Base-by-base conservation (phyloP, 176 grass and related monocot species). In the Calamus simplicifolius region DNA sequence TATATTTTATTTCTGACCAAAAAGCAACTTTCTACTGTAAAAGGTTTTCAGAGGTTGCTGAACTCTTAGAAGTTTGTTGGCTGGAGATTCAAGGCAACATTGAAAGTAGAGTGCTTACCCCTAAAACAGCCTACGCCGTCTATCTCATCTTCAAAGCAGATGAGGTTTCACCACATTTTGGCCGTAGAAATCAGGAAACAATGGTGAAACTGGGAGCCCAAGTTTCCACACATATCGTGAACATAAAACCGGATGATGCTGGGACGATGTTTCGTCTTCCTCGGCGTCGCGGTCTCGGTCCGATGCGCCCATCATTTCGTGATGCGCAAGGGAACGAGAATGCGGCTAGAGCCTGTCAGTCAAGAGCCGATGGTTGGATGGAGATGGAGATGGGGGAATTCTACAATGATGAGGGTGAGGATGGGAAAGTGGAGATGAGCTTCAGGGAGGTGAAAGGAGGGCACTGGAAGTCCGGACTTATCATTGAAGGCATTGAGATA, bases 341-440 rank as follows among this genome's bases (percentile, higher is more conserved):
- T 10, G 51, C 2, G 25, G 18, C 18, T 18, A 25, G 65, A 16
- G 18, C 49, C 4, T 65, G 66, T 15, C 12, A 17, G 21, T 4
- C 49, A 6, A 73, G 72, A 59, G 50, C 31, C 4, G 82, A 76
- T 18, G 77, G 82, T 0, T 85, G 82, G 77, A 60, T 80, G 82
- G 82, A 85, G 72, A 17, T 76, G 10, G 72, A 68, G 56, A 23
- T 85, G 77, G 82, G 82, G 2, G 67, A 76, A 21, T 85, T 79
- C 15, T 56, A 79, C 27, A 85, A 71, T 10, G 50, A 66, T 2
- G 57, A 70, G 14, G 61, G 82, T 1, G 67, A 71, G 2, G 67
- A 76, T 3, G 68, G 57, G 10, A 62, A 31, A 4, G 72, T 85
- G 6, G n/a, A 35, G 3, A 75, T 79, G 18, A 67, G 63, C 3